Conservation (phyloP, 78 protist species). For the Dictyostelium capitatum region DNA sequence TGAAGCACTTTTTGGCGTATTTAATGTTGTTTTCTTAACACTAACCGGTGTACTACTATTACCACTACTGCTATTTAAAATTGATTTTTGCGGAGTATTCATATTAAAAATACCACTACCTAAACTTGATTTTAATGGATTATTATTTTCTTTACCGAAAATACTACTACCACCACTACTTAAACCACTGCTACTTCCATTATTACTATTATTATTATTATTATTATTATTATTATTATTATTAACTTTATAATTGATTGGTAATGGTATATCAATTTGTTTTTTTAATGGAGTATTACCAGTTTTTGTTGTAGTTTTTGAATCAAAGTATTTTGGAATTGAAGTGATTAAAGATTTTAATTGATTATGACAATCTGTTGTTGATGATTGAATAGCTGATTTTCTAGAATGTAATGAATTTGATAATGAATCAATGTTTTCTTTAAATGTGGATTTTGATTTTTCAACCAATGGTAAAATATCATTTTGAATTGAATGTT, state of each 20-base stretch:
- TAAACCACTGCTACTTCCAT: background rate
- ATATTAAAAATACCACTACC: background rate
- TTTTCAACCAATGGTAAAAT: constrained; percentile 1
- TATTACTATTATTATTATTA: background rate
- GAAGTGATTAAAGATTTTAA: background rate
- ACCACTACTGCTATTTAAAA: background rate
- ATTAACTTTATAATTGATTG: background rate
- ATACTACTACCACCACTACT: background rate
- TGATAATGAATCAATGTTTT: background rate
- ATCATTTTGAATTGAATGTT: background rate
- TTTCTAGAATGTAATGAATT: background rate
- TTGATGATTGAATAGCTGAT: background rate
- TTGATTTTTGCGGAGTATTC: background rate
- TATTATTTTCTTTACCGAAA: background rate
- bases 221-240: background rate
- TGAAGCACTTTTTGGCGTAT: constrained; percentile 7
- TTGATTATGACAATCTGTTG: constrained; percentile 7
- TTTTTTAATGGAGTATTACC: constrained; percentile 41
- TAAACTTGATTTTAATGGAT: background rate
- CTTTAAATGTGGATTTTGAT: background rate
- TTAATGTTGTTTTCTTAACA: background rate
- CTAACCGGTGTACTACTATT: background rate
- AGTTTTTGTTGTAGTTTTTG: background rate
- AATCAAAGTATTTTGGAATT: constrained; percentile 5
- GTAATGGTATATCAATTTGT: constrained; percentile 13